Base-by-base conservation (phyloP, 495 filamentous ascomycete species). In the Xylaria sp. region DNA sequence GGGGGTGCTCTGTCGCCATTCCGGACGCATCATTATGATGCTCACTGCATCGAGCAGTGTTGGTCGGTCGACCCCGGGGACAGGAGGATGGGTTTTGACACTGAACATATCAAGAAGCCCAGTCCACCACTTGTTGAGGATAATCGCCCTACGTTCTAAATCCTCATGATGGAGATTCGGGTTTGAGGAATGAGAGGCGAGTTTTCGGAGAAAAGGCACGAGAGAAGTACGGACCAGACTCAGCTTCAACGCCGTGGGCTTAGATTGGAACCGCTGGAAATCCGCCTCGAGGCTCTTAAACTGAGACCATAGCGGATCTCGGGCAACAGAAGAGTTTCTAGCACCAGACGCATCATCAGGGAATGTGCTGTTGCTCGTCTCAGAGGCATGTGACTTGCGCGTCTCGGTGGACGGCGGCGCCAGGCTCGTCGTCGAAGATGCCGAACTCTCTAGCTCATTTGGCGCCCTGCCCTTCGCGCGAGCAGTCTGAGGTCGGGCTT, bases 61-160 rank as follows among this genome's bases (percentile, higher is more conserved):
- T 1, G 95, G 95, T 62, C 95, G 84, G 81, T 97, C 90, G 53
- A 92, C 90, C 24, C 90, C 90, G 58, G 93, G 88, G 48, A 97
- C 88, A 68, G 69, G 70, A 71, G 79, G 76, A 43, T 80, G 78
- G n/a, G 71, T 70, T 57, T 78, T 79, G 1, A 73, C 90, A 75
- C 94, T 90, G 53, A 98, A 86, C 85, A 97, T 90, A 68, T 95
- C 93, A 53, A 98, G 81, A 57, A 99, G 85, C 9, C 91, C 95
- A 46, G 88, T 93, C 96, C 96, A 99, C 96, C 96, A 99, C 77
- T 93, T 96, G 75, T 97, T 94, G 52, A 98, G 83, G 44, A 97
- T 92, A 46, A 89, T 89, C 5, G 92, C 88, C 68, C 96, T 86
- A 44, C 93, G 88, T 70, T 99, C 96, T 52, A 98, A 80, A 77